Evolutionary conservation across 441 rosid genomes (phyloP).

Genomic region (Erysimum pusillum): DNA sequence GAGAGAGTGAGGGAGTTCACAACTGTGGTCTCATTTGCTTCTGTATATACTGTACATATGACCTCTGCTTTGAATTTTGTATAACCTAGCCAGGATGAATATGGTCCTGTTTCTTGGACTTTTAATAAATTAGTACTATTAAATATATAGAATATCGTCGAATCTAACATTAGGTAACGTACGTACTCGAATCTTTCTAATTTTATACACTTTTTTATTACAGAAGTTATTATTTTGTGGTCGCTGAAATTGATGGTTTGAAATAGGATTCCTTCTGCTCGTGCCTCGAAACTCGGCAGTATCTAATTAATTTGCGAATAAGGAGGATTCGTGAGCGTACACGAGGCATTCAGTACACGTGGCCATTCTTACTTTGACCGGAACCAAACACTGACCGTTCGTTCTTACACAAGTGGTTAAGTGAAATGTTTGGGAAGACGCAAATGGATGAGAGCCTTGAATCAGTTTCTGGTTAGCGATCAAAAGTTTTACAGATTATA

Average conservation of each 20-base stretch:
- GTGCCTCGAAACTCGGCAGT: slow-evolving; percentile 31
- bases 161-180: slow-evolving; percentile 2
- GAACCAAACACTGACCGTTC: not conserved
- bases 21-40: slow-evolving; percentile 9
- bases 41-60: slow-evolving; percentile 3
- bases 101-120: slow-evolving; percentile 28
- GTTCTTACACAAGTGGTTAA: not conserved
- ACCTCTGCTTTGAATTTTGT: slow-evolving; percentile 7
- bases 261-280: slow-evolving; percentile 37
- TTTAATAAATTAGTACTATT: not conserved
- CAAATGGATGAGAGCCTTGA: slow-evolving; percentile 10
- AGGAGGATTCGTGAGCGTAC: slow-evolving; percentile 4
- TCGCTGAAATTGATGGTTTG: slow-evolving; percentile 28
- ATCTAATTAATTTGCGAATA: not conserved
- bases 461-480: slow-evolving; percentile 37
- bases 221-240: slow-evolving; percentile 13
- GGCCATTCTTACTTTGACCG: not conserved
- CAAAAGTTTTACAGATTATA: slow-evolving; percentile 24
- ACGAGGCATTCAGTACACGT: slow-evolving; percentile 11
- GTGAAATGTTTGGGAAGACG: slow-evolving; percentile 10
- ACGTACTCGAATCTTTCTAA: slow-evolving; percentile 32
- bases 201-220: slow-evolving; percentile 1
- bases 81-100: not conserved
- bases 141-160: not conserved
- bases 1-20: not conserved